Evolutionary conservation across 495 filamentous ascomycete genomes (phyloP).

Genomic region (Penicillium atrosanguineum): DNA sequence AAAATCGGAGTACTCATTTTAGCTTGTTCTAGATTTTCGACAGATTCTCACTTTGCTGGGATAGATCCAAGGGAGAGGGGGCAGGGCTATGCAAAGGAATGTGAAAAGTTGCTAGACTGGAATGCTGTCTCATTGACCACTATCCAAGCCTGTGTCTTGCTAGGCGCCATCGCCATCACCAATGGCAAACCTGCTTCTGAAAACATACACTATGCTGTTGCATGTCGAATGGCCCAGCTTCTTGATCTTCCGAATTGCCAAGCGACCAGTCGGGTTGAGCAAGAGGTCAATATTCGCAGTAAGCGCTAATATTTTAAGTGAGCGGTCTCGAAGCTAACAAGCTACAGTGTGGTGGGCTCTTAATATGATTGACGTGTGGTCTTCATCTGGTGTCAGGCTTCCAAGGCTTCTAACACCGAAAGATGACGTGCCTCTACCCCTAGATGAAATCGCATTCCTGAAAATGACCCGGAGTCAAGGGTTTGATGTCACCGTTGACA

Average conservation of each 20-base stretch:
- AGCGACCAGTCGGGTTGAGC: constrained; percentile 6
- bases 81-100: constrained; percentile 17
- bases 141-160: constrained; percentile 35
- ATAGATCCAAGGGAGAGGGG: constrained; percentile 26
- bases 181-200: constrained; percentile 18
- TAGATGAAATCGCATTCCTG: constrained; percentile 28
- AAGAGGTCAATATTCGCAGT: constrained; percentile 29
- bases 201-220: constrained; percentile 18
- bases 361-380: constrained; percentile 46
- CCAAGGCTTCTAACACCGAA: constrained; percentile 25
- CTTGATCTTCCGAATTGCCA: constrained; percentile 19
- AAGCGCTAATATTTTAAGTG: not conserved
- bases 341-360: constrained; percentile 38
- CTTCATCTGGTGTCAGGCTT: constrained; percentile 32
- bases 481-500: constrained; percentile 3
- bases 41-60: constrained; percentile 15
- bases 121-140: constrained; percentile 33
- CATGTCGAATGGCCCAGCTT: constrained; percentile 23
- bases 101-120: constrained; percentile 25
- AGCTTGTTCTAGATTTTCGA: constrained; percentile 23
- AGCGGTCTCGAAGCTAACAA: not conserved
- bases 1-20: not conserved
- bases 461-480: constrained; percentile 9
- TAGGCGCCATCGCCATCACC: constrained; percentile 28
- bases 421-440: constrained; percentile 25